These are phyloP conservation scores for Penicillium cosmopolitanum DNA, from an alignment of 495 filamentous ascomycete species.

Conservation along the genomic window DNA sequence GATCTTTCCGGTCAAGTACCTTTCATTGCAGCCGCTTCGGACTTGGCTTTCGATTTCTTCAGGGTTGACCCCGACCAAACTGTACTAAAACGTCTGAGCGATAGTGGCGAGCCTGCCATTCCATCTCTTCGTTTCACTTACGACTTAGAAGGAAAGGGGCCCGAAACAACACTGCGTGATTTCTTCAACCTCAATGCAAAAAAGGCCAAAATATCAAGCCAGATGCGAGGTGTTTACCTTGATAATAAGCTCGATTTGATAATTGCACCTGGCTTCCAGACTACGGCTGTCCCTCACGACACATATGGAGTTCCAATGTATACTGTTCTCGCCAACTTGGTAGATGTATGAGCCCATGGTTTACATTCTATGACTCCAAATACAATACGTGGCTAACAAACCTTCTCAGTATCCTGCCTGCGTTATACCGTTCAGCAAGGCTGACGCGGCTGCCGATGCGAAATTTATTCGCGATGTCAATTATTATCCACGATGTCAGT, in stretches of 20 bases:
- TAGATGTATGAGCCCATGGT: slow-evolving; percentile 5
- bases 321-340: slow-evolving; percentile 8
- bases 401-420: slow-evolving; percentile 28
- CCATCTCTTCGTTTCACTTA: slow-evolving; percentile 22
- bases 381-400: background rate
- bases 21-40: slow-evolving; percentile 3
- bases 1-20: slow-evolving; percentile 24
- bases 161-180: slow-evolving; percentile 23
- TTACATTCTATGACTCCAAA: too few species aligned
- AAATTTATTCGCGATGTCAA: slow-evolving; percentile 22
- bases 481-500: slow-evolving; percentile 29
- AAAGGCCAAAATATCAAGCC: slow-evolving; percentile 2
- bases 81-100: slow-evolving; percentile 14
- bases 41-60: slow-evolving; percentile 20
- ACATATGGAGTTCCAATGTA: slow-evolving; percentile 15
- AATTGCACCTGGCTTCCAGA: slow-evolving; percentile 17
- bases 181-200: slow-evolving; percentile 27
- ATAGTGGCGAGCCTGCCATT: slow-evolving; percentile 25
- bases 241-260: slow-evolving; percentile 20
- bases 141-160: slow-evolving; percentile 1
- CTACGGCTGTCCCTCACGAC: slow-evolving; percentile 19
- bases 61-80: slow-evolving; percentile 17
- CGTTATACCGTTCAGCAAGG: slow-evolving; percentile 29
- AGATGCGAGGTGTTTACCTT: slow-evolving; percentile 24
- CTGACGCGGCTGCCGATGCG: slow-evolving; percentile 19